phyloP scores from a whole-genome alignment of 208 protist genomes.

The Leishmania tropica region DNA sequence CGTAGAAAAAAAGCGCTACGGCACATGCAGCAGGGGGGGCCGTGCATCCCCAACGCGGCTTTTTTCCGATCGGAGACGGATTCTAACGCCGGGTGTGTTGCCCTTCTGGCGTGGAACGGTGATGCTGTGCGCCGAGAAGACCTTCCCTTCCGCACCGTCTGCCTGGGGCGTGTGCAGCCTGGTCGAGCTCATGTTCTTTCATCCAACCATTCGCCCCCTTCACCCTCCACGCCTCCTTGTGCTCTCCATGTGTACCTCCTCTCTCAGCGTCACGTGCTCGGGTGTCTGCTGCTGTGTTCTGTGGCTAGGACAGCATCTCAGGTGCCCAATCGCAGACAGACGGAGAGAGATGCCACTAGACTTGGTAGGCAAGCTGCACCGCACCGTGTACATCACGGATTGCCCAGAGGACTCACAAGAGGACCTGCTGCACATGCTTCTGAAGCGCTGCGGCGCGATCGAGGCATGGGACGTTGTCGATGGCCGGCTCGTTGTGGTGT shows the following conservation, averaged over 20 bases:
- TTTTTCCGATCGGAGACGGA: neutral
- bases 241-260: too few species aligned
- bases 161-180: neutral
- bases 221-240: neutral
- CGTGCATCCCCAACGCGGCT: neutral
- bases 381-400: constrained; percentile 79
- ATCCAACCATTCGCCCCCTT: neutral
- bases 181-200: neutral
- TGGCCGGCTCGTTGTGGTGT: constrained; percentile 65
- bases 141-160: neutral
- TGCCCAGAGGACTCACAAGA: constrained; percentile 63
- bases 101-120: neutral
- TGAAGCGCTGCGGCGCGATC: constrained; percentile 70
- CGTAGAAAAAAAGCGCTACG: neutral
- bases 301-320: neutral
- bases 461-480: constrained; percentile 81
- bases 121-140: neutral
- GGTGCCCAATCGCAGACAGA: neutral
- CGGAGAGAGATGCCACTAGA: constrained; percentile 62
- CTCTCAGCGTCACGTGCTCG: neutral
- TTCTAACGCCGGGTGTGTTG: neutral
- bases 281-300: neutral
- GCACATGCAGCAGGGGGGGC: neutral
- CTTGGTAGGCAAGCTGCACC: constrained; percentile 85
- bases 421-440: constrained; percentile 72